Evolutionary conservation across 176 grass and related monocot species (phyloP).

Genomic region (Triticum dicoccoides): DNA sequence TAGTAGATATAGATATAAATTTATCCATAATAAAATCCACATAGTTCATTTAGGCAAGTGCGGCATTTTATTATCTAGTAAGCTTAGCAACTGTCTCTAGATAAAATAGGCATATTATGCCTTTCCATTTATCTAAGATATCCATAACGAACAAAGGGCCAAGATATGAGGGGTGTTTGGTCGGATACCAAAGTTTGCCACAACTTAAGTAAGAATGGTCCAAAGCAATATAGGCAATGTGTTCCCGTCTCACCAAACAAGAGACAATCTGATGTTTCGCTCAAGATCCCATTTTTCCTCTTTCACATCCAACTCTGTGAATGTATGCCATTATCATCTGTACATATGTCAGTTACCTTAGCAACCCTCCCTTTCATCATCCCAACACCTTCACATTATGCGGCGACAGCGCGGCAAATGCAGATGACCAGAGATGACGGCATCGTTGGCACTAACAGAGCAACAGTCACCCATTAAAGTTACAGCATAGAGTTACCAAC

Average conservation of each 20-base stretch:
- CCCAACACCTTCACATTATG: background rate
- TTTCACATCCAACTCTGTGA: background rate
- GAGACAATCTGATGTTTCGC: background rate
- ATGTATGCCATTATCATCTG: background rate
- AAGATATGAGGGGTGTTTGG: background rate
- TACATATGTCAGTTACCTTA: background rate
- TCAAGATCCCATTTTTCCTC: background rate
- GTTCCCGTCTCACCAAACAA: background rate
- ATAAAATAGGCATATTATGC: background rate
- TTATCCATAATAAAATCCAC: background rate
- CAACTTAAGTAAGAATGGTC: constrained; percentile 2
- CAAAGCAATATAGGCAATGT: background rate
- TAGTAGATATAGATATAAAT: too few species aligned
- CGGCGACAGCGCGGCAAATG: background rate
- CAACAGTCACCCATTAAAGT: background rate
- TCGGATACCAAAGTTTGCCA: background rate
- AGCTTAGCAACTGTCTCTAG: background rate
- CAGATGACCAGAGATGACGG: background rate
- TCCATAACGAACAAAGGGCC: background rate
- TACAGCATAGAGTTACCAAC: constrained; percentile 12
- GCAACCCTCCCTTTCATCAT: background rate
- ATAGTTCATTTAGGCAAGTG: background rate
- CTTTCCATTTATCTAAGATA: constrained; percentile 18
- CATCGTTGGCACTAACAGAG: background rate
- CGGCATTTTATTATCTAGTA: background rate